Conservation (phyloP, 257 asterid species). For the Vinca minor region DNA sequence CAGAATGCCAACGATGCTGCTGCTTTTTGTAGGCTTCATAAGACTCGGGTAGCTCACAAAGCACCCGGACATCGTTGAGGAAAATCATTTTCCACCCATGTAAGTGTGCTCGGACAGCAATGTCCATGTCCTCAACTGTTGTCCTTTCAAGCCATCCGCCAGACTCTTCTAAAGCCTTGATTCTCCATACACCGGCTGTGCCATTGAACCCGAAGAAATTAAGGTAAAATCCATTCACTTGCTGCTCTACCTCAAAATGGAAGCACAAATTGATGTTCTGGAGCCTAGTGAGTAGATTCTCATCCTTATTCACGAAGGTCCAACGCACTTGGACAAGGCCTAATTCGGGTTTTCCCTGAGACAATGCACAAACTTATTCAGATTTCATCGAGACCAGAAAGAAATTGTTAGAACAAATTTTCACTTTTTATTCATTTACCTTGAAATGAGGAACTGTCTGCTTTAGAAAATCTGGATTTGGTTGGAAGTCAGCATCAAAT, state of each 20-base stretch:
- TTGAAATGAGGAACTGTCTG: slow-evolving; percentile 80
- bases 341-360: slow-evolving; percentile 74
- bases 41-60: slow-evolving; percentile 85
- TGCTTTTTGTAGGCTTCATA: slow-evolving; percentile 89
- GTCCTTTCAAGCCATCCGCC: slow-evolving; percentile 99
- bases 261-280: slow-evolving; percentile 83
- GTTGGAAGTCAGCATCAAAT: slow-evolving; percentile 83
- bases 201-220: slow-evolving; percentile 93
- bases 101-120: slow-evolving; percentile 84
- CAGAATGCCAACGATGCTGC: slow-evolving; percentile 97
- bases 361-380: not conserved
- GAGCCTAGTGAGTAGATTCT: slow-evolving; percentile 70
- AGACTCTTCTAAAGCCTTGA: slow-evolving; percentile 79
- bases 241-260: slow-evolving; percentile 95
- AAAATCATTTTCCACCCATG: slow-evolving; percentile 73
- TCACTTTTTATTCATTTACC: slow-evolving; percentile 29
- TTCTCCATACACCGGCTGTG: slow-evolving; percentile 95
- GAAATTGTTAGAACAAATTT: not conserved
- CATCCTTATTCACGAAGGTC: slow-evolving; percentile 85
- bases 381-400: not conserved
- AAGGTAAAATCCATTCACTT: slow-evolving; percentile 73
- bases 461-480: slow-evolving; percentile 83
- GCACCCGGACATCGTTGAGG: slow-evolving; percentile 65
- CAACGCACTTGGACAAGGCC: slow-evolving; percentile 92
- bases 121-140: slow-evolving; percentile 93